A percentile compares a stretch with the other conserved stretches of the same genome.
Evolutionary conservation across 106 monocot genomes (phyloP).

Genomic region (Platanthera guangdongensis): DNA sequence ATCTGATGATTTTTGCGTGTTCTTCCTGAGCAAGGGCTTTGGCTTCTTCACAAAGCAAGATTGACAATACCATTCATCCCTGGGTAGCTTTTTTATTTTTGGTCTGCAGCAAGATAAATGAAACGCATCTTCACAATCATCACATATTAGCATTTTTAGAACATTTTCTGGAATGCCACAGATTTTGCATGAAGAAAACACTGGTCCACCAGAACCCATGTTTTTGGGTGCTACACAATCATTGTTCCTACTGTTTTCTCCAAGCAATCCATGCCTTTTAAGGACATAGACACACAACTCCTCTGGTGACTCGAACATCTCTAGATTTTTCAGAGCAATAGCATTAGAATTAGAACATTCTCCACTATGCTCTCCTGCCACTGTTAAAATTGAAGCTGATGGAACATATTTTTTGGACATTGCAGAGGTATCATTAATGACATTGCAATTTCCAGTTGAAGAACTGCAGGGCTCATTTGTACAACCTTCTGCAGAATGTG

Average conservation of each 20-base stretch:
- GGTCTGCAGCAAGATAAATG: constrained; percentile 62
- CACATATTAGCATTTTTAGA: constrained; percentile 74
- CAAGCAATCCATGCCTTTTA: constrained; percentile 30
- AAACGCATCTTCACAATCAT: constrained; percentile 79
- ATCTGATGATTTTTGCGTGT: constrained; percentile 12
- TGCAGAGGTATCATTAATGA: constrained; percentile 14
- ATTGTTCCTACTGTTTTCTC: neutral
- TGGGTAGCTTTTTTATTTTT: constrained; percentile 30
- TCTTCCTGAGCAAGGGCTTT: constrained; percentile 18
- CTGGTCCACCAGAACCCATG: constrained; percentile 6
- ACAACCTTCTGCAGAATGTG: constrained; percentile 1
- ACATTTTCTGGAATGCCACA: constrained; percentile 30
- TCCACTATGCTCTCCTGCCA: constrained; percentile 3
- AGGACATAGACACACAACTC: constrained; percentile 45
- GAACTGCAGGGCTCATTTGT: neutral
- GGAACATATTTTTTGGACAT: constrained; percentile 14
- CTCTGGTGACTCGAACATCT: constrained; percentile 22
- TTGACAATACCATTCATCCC: constrained; percentile 69
- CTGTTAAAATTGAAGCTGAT: constrained; percentile 14
- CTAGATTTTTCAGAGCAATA: neutral
- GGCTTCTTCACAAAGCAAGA: constrained; percentile 56
- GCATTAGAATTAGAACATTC: constrained; percentile 26
- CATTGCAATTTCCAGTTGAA: neutral
- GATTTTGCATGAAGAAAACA: constrained; percentile 40
- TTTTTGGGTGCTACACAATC: constrained; percentile 10